These are phyloP conservation scores for Penicillium tannophilum DNA, from an alignment of 495 filamentous ascomycete species.

Conservation along the genomic window DNA sequence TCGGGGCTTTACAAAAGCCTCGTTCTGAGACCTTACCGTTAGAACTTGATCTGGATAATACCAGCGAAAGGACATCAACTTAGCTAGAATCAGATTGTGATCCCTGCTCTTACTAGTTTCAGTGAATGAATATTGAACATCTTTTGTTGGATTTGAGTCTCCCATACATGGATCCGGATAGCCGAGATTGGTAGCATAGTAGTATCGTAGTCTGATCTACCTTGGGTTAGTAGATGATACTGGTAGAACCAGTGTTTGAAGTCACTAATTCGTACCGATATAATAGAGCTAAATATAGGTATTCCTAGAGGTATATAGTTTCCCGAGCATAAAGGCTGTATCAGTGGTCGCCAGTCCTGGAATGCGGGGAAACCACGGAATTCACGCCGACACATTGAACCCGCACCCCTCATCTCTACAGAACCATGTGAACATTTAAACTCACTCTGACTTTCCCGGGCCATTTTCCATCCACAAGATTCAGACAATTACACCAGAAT, in stretches of 20 bases:
- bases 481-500: constrained; percentile 5
- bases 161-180: not conserved
- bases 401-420: constrained; percentile 5
- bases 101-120: not conserved
- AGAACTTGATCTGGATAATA: constrained; percentile 58
- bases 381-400: constrained; percentile 24
- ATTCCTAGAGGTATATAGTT: not conserved
- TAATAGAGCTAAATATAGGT: not conserved
- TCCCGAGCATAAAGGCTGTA: constrained; percentile 1
- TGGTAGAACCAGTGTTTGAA: too few species aligned
- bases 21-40: constrained; percentile 55
- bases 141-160: not conserved
- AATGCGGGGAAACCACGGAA: constrained; percentile 30
- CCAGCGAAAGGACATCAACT: constrained; percentile 53
- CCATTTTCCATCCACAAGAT: not conserved
- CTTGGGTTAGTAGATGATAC: too few species aligned
- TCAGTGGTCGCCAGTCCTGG: not conserved
- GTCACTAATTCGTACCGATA: not conserved
- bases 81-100: constrained; percentile 1
- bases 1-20: constrained; percentile 34
- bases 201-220: too few species aligned
- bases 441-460: not conserved
- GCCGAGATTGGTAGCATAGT: not conserved
- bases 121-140: not conserved
- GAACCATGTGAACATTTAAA: not conserved